Evolutionary conservation across 768 basidiomycete species (phyloP), one percentile per base, ranked within the genome.

Genomic region (Nidularia pulvinata): DNA sequence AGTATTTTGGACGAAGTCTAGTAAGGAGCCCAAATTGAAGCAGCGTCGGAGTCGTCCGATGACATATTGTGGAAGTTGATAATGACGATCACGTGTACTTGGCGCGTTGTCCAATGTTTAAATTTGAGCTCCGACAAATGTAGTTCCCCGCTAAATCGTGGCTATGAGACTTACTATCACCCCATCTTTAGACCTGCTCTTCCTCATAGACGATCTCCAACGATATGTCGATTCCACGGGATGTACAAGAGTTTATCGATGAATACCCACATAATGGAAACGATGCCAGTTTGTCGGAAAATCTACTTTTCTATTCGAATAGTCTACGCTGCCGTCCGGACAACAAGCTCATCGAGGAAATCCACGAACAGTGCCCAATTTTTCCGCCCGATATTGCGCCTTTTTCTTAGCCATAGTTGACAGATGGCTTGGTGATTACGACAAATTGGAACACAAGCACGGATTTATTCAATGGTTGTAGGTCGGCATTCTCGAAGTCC

Each of bases 391-490:
- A 49, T 49, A 11, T 32, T 13, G 7, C 7, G 1, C 16, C 9
- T 39, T 7, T 19, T 37, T 50, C 37, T 39, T 6, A 50, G 11
- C 32, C 48, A 37, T 7, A 25, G 34, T 6, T n/a, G 7, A 34
- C 50, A 90, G 89, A 59, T 91, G 88, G 87, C 60, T 75, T 51
- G 83, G 82, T 5, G 76, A 90, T 60, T 86, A 86, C 58, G 61
- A 68, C 33, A 80, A 73, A 55, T 72, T 92, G 33, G 90, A 92
- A 65, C 65, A 71, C 57, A 83, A 84, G 53, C 90, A 91, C 61
- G 84, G 83, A 1, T 91, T 80, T 64, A 86, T 91, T 44, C 89
- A 91, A 62, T 91, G 90, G 89, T 65, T 91, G 85, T 90, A 69
- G 61, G 88, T 71, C 63, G 19, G 19, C 19, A 3, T 6, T 49